Conservation (phyloP, 495 filamentous ascomycete genomes). For the Aspergillus mulundensis region DNA sequence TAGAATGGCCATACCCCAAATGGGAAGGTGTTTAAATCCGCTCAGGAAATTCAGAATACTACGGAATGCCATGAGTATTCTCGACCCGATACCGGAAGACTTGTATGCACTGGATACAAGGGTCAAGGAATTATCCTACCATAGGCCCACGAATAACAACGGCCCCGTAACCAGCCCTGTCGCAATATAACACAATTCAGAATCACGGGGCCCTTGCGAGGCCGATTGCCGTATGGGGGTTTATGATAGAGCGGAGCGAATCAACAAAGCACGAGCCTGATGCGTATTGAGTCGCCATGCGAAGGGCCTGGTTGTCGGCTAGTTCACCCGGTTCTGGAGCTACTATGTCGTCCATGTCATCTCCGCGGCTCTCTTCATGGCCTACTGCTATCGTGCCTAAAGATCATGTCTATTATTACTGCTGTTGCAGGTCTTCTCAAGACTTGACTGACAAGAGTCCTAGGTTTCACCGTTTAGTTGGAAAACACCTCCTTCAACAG, state of each 20-base stretch:
- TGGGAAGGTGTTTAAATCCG: not conserved
- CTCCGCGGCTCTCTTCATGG: not conserved
- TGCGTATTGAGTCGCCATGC: not conserved
- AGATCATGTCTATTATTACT: not conserved
- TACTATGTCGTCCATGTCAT: not conserved
- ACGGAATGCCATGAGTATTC: not conserved
- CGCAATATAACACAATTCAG: not conserved
- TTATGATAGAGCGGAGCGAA: not conserved
- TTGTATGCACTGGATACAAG: no score
- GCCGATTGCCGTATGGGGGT: not conserved
- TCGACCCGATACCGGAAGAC: not conserved
- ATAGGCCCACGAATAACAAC: no score
- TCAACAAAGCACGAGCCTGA: not conserved
- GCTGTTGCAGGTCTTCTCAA: not conserved
- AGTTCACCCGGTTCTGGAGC: no score
- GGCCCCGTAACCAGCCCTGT: not conserved
- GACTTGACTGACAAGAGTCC: not conserved
- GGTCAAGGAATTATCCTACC: no score
- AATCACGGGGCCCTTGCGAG: not conserved
- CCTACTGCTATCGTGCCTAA: no score
- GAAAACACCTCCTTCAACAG: slow-evolving; percentile 43
- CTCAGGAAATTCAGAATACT: no score
- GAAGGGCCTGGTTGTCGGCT: not conserved
- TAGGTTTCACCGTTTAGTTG: not conserved
- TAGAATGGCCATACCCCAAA: not conserved